Evolutionary conservation across 2,329 filamentous ascomycete species (phyloP).

Genomic region (Parascedosporium putredinis): DNA sequence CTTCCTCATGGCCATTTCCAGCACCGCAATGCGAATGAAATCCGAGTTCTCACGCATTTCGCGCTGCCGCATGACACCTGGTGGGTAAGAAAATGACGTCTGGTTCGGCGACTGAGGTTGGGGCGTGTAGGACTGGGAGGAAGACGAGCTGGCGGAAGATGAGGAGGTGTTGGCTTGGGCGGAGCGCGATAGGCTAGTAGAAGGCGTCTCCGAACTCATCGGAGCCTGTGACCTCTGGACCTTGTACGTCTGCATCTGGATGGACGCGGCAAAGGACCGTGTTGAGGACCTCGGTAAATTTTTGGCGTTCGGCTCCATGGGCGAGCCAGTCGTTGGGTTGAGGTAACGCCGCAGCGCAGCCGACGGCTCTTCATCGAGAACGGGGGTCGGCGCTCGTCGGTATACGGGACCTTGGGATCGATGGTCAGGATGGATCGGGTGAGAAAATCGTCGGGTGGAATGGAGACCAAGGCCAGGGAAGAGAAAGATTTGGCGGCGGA

Average conservation of each 20-base stretch:
- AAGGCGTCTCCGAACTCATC: constrained; percentile 20
- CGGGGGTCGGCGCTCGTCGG: constrained; percentile 57
- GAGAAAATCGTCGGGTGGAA: constrained; percentile 56
- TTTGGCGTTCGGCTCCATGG: constrained; percentile 15
- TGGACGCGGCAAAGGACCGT: constrained; percentile 50
- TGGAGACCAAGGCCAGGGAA: constrained; percentile 49
- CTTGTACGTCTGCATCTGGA: constrained; percentile 64
- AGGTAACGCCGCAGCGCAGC: constrained; percentile 57
- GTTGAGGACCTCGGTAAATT: constrained; percentile 13
- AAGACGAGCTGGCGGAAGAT: constrained; percentile 17
- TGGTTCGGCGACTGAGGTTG: constrained; percentile 21
- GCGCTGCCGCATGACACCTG: constrained; percentile 46
- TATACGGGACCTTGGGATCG: constrained; percentile 55
- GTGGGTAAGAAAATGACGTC: constrained; percentile 13
- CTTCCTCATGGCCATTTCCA: constrained; percentile 63
- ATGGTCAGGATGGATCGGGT: constrained; percentile 59
- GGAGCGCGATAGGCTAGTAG: constrained; percentile 9
- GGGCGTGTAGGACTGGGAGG: constrained; percentile 20
- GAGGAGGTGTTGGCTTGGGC: too few relatives aligned
- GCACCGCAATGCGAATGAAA: constrained; percentile 60
- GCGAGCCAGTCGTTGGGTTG: constrained; percentile 45
- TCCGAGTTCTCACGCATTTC: constrained; percentile 62
- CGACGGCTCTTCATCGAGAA: constrained; percentile 53
- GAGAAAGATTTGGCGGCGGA: constrained; percentile 56
- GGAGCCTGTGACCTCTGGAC: constrained; percentile 36